These are phyloP conservation scores for Fusarium ramigenum DNA, from an alignment of 2,329 filamentous ascomycete species.

Conservation along the genomic window DNA sequence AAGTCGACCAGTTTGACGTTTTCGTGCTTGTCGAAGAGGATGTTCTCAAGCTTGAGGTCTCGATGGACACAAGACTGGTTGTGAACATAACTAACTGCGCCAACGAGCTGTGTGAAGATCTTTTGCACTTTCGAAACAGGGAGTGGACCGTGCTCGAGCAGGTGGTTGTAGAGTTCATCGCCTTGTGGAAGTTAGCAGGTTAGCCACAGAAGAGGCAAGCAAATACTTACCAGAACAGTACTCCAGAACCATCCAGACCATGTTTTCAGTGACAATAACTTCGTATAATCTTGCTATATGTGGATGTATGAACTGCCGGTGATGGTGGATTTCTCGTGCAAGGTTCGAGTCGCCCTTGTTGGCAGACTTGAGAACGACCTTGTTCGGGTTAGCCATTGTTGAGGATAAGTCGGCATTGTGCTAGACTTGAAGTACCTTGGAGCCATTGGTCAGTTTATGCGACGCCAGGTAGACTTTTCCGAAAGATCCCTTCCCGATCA, in stretches of 20 bases:
- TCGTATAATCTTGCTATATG: constrained; percentile 98
- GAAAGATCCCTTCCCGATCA: constrained; percentile 98
- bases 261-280: constrained; percentile 92
- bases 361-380: constrained; percentile 98
- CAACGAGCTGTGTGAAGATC: constrained; percentile 95
- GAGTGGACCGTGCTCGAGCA: constrained; percentile 86
- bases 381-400: constrained; percentile 20
- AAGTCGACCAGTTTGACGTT: constrained; percentile 99
- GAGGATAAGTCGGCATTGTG: not conserved
- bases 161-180: constrained; percentile 96
- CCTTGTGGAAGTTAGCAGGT: constrained; percentile 65
- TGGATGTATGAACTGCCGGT: constrained; percentile 96
- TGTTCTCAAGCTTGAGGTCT: constrained; percentile 91
- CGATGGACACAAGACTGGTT: constrained; percentile 95
- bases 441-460: constrained; percentile 98
- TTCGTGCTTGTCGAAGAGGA: constrained; percentile 93
- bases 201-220: not conserved
- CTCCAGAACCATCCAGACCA: constrained; percentile 97
- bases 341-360: constrained; percentile 96
- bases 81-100: constrained; percentile 94
- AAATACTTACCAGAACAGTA: constrained; percentile 81
- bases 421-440: constrained; percentile 71
- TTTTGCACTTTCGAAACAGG: constrained; percentile 88
- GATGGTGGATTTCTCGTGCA: constrained; percentile 96
- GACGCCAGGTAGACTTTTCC: constrained; percentile 96